Evolutionary conservation across 2,329 filamentous ascomycete genomes (phyloP).

Genomic region (Blastomyces gilchristii): DNA sequence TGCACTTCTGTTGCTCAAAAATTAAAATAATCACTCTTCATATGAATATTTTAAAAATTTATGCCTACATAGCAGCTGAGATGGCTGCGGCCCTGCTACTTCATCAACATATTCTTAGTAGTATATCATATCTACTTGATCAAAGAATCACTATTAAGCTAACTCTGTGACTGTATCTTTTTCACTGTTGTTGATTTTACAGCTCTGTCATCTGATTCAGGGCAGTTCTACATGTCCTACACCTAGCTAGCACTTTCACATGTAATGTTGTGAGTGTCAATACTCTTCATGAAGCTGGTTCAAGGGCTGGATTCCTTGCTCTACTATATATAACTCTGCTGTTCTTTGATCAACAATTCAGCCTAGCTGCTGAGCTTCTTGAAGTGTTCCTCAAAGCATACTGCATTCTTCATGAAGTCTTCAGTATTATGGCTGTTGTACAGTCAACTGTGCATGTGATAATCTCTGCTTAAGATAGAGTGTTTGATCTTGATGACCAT

Average conservation of each 20-base stretch:
- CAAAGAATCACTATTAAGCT: neutral
- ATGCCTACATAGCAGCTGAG: neutral
- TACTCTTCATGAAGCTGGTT: neutral
- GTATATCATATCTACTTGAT: neutral
- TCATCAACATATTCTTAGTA: neutral
- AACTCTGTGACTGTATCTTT: neutral
- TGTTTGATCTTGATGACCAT: too few relatives aligned
- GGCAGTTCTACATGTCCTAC: neutral
- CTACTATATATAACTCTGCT: neutral
- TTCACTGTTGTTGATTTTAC: neutral
- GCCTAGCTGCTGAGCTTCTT: neutral
- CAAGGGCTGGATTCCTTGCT: neutral
- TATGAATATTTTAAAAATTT: neutral
- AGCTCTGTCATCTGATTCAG: neutral
- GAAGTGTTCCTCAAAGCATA: neutral
- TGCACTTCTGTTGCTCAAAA: neutral
- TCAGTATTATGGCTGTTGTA: too few relatives aligned
- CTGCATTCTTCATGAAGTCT: too few relatives aligned
- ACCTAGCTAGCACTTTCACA: neutral
- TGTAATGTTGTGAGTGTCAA: neutral
- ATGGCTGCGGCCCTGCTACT: neutral
- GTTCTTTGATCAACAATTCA: conserved; percentile 2
- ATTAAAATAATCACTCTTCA: neutral
- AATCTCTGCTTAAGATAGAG: too few relatives aligned
- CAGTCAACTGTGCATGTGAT: too few relatives aligned